Base-by-base conservation (phyloP, 106 monocot species). In the Dioscorea dumetorum region DNA sequence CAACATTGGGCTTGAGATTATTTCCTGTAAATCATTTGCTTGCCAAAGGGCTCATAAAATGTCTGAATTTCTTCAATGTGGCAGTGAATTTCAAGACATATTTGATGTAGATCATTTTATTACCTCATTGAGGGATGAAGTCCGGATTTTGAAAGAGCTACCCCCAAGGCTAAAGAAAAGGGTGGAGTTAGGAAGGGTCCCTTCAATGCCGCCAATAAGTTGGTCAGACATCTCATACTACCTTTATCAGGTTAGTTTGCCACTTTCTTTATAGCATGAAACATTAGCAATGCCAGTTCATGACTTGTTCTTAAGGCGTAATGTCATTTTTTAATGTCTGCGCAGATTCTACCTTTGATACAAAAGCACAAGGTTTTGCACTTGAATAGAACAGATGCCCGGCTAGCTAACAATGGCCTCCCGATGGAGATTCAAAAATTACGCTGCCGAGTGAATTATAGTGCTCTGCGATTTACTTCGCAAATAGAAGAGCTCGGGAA, bases 41-140 rank as follows among this genome's bases (percentile, higher is more conserved):
- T 41, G 9, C 41, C 5, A 6, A 6, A 8, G 41, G 41, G 10
- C 41, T 41, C 2, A 41, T 49, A 21, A 22, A 8, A 21, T 17
- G 22, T 32, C 41, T 41, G 24, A 4, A 22, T 20, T 19, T 57
- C 23, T 54, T 73, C 22, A 4, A 28, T 58, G 53, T 62, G 33
- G 64, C 79, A 95, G 95, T 72, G 91, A 91, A 53, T 95, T 95
- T 70, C 77, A 95, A 74, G 91, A 95, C 63, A 91, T 95, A 72
- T 95, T 95, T 74, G 91, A 95, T 82, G 95, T 95, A 24, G 86
- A 89, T 52, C 86, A 95, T 80, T 95, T 95, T 61, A 95, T 95
- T 58, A 78, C 58, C 32, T 91, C 91, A 12, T 72, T 97, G 63
- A 78, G 97, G 79, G 87, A 87, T 63, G 88, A 97, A 72, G 92